Conservation (phyloP, 148 eudicot species). For the Rhododendron henanense region DNA sequence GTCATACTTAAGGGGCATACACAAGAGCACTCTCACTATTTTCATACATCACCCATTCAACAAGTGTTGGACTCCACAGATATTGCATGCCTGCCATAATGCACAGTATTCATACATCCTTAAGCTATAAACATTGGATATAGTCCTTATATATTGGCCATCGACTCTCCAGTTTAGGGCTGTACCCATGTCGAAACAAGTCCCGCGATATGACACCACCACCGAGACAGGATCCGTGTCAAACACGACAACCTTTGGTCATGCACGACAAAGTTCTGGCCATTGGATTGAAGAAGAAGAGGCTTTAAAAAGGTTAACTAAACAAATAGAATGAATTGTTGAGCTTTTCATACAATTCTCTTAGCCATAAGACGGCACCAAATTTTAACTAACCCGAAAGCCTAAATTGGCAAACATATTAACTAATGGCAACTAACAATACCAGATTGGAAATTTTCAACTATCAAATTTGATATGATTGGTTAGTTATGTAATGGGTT, state of each 20-base stretch:
- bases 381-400: not conserved
- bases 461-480: not conserved
- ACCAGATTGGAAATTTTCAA: not conserved
- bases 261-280: not conserved
- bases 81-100: not conserved
- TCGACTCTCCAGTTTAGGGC: not conserved
- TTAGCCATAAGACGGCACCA: not conserved
- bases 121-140: not conserved
- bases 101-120: not conserved
- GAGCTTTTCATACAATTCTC: not conserved
- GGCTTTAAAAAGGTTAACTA: not conserved
- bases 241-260: not conserved
- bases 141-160: not conserved
- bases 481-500: not conserved
- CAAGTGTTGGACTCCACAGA: not conserved
- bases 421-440: not conserved
- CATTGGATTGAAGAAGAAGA: not conserved
- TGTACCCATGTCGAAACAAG: not conserved
- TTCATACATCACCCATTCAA: not conserved
- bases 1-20: not conserved
- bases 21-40: not conserved
- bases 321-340: not conserved
- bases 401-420: not conserved
- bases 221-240: not conserved
- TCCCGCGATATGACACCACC: not conserved